Evolutionary conservation across 345 rosid species (phyloP).

Genomic region (Populus simonii): DNA sequence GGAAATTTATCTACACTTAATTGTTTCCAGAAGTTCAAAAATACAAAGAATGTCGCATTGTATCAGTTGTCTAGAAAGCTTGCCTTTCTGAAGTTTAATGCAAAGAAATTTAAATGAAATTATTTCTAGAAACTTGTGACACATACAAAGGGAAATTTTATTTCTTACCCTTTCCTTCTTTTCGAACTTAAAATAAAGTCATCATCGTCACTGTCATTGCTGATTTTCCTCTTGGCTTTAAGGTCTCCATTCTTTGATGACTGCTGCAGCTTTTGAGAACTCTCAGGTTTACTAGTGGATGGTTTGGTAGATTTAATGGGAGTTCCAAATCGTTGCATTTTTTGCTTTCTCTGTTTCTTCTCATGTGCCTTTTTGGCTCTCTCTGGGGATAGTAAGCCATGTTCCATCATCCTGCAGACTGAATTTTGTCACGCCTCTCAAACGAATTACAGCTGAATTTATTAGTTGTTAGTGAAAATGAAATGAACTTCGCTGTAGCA

Average conservation of each 20-base stretch:
- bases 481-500: neutral
- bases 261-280: constrained; percentile 56
- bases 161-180: constrained; percentile 65
- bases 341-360: constrained; percentile 88
- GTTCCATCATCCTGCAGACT: constrained; percentile 91
- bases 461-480: neutral
- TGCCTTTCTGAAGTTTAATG: constrained; percentile 15
- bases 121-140: constrained; percentile 16
- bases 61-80: constrained; percentile 19
- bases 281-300: constrained; percentile 44
- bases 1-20: constrained; percentile 25
- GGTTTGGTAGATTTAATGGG: constrained; percentile 55
- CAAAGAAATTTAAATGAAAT: constrained; percentile 21
- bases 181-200: constrained; percentile 55
- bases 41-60: constrained; percentile 31
- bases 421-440: neutral
- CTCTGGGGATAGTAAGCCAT: constrained; percentile 76
- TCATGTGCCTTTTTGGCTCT: constrained; percentile 69
- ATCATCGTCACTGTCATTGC: constrained; percentile 46
- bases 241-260: constrained; percentile 56
- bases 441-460: neutral
- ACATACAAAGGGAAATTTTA: constrained; percentile 13
- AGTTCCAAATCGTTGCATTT: constrained; percentile 64
- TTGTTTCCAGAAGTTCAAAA: constrained; percentile 20
- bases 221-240: constrained; percentile 60